Base-by-base conservation (phyloP, 768 basidiomycete genomes). In the Tulasnella sp. region DNA sequence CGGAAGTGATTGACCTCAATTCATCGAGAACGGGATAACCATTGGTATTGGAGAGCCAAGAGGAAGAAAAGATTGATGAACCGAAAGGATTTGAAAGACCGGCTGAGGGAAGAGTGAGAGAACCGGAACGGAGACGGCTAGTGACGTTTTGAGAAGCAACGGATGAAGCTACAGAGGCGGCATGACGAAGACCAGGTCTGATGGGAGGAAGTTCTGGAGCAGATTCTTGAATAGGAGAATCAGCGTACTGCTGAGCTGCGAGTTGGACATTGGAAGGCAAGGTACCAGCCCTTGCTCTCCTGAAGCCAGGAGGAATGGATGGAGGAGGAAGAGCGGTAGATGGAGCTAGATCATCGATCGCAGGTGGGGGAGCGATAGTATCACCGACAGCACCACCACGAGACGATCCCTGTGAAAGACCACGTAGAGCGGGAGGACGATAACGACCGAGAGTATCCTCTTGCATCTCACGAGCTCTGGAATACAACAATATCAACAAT, bases 251-350 rank as follows among this genome's bases (percentile, higher is more conserved):
- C 65, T 87, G 83, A 46, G 87, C 81, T 53, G 83, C 84, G 59
- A 89, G 79, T 62, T 84, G 82, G 47, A 93, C 82, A 65, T 92
- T 92, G 59, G 91, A 93, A 68, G 92, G 92, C 62, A 96, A 77
- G 72, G 92, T 96, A 53, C 91, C 93, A 58, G 92, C 93, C 79
- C 91, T 81, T 62, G 90, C 88, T 72, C 91, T 80, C 70, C 88
- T 79, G 65, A 90, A 93, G 55, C 87, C 85, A 49, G 83, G 73
- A 55, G 86, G 83, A 65, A 78, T 85, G 68, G 78, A 83, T 64
- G 80, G 78, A 57, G 81, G 73, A 59, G 84, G 77, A 62, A 81
- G 61, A 54, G 71, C 64, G 57, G 72, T 65, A 60, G 68, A 72
- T 65, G 61, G 77, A 73, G 61, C 79, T 69, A 55, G 73, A 66